Conservation (phyloP, 1,284 basidiomycete genomes). For the Papiliotrema nemorosa region DNA sequence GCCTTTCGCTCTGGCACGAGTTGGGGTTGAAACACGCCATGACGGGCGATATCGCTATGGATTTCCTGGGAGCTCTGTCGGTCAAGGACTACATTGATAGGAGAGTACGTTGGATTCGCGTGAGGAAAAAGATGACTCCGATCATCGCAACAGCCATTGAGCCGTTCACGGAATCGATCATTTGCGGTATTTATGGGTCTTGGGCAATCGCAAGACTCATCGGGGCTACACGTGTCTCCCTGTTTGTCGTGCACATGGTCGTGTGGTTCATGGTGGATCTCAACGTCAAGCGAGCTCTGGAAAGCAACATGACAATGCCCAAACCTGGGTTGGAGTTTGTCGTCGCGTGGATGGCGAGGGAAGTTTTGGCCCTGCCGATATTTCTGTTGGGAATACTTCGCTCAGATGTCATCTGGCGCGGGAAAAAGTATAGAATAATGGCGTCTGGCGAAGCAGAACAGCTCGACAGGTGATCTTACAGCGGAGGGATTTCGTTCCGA, state of each 20-base stretch:
- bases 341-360: slow-evolving; percentile 70
- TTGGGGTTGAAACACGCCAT: slow-evolving; percentile 78
- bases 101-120: slow-evolving; percentile 88
- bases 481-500: too few species aligned
- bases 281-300: slow-evolving; percentile 34
- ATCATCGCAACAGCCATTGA: slow-evolving; percentile 75
- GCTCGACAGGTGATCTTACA: neutral
- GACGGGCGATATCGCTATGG: slow-evolving; percentile 80
- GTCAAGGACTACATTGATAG: slow-evolving; percentile 76
- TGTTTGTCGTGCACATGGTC: slow-evolving; percentile 68
- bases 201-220: slow-evolving; percentile 59
- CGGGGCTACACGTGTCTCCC: slow-evolving; percentile 59
- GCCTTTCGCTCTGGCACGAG: slow-evolving; percentile 82
- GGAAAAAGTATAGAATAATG: slow-evolving; percentile 48
- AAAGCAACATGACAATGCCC: slow-evolving; percentile 63
- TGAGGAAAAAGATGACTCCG: slow-evolving; percentile 81
- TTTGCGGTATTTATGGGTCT: slow-evolving; percentile 64
- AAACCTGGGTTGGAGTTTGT: slow-evolving; percentile 61
- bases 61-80: slow-evolving; percentile 81
- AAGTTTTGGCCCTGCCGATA: slow-evolving; percentile 77
- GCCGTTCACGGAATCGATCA: slow-evolving; percentile 80
- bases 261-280: slow-evolving; percentile 53
- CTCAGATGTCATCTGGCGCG: slow-evolving; percentile 78
- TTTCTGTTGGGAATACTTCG: slow-evolving; percentile 77
- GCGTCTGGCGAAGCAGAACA: slow-evolving; percentile 25